A percentile compares a stretch with the other conserved stretches of the same genome.
Evolutionary conservation across 1,284 basidiomycete species (phyloP).

Genomic region (Sporisorium scitamineum): DNA sequence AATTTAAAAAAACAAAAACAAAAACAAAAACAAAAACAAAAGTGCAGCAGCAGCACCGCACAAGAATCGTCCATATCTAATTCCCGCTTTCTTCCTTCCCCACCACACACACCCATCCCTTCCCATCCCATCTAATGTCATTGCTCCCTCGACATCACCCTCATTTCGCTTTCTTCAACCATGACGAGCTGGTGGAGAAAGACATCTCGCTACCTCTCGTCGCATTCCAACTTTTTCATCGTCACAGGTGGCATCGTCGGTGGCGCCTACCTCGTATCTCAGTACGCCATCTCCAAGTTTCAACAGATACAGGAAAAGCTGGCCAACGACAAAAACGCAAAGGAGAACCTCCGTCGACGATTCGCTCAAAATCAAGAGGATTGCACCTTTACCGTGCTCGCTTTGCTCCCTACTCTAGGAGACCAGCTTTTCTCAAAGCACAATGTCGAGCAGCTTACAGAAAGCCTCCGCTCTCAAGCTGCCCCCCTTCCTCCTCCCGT

Average conservation of each 20-base stretch:
- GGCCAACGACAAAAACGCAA: slow-evolving; percentile 76
- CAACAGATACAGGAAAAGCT: slow-evolving; percentile 79
- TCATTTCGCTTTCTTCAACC: background rate
- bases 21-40: too few relatives aligned
- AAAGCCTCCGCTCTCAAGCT: slow-evolving; percentile 73
- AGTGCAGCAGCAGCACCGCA: slow-evolving; percentile 7
- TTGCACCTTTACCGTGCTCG: slow-evolving; percentile 82
- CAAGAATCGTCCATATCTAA: background rate
- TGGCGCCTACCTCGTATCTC: slow-evolving; percentile 77
- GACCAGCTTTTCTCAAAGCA: slow-evolving; percentile 80
- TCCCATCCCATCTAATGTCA: background rate
- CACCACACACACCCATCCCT: background rate
- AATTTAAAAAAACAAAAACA: too few relatives aligned
- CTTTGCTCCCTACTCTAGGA: slow-evolving; percentile 81
- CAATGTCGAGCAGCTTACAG: slow-evolving; percentile 84
- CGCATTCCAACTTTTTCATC: slow-evolving; percentile 59
- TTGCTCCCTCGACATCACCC: background rate
- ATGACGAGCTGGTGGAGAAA: slow-evolving; percentile 53
- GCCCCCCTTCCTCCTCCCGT: slow-evolving; percentile 14
- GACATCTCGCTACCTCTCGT: slow-evolving; percentile 43
- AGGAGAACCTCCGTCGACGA: slow-evolving; percentile 80
- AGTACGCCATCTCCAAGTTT: slow-evolving; percentile 77
- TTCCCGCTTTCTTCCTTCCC: slow-evolving; percentile 1
- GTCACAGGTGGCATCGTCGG: slow-evolving; percentile 73
- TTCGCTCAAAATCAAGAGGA: slow-evolving; percentile 87